Percentiles rank a stretch among this genome's conserved stretches.
Conservation (phyloP, 2,329 filamentous ascomycete genomes). For the Diaporthe australafricana region DNA sequence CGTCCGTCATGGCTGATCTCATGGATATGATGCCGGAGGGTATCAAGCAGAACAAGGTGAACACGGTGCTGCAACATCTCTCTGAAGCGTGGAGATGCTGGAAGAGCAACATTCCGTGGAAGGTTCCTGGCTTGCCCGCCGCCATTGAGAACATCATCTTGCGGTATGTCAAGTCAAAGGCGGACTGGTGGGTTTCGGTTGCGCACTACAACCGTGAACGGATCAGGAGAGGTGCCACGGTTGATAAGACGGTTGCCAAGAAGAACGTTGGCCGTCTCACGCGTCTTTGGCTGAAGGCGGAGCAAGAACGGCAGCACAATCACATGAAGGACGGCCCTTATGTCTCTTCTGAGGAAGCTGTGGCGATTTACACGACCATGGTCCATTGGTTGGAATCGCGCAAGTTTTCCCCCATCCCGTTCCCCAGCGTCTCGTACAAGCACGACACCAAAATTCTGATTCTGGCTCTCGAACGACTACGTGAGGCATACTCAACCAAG, state of each 20-base stretch:
- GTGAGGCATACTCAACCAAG: conserved; percentile 98
- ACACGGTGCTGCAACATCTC: conserved; percentile 95
- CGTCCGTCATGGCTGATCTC: conserved; percentile 97
- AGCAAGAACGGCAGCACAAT: conserved; percentile 98
- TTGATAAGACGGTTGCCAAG: conserved; percentile 99
- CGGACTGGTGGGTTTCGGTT: conserved; percentile 99
- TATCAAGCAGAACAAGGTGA: conserved; percentile 99
- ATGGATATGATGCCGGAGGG: conserved; percentile 99
- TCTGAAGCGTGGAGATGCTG: conserved; percentile 99
- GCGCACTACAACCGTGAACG: conserved; percentile 99
- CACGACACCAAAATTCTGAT: conserved; percentile 99
- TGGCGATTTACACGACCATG: conserved; percentile 98
- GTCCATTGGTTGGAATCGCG: conserved; percentile 98
- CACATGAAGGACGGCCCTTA: conserved; percentile 99
- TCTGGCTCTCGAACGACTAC: conserved; percentile 88
- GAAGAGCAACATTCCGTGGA: conserved; percentile 99
- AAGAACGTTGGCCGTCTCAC: conserved; percentile 97
- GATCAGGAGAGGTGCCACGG: conserved; percentile 94
- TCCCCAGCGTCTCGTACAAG: conserved; percentile 99
- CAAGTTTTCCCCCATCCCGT: conserved; percentile 98
- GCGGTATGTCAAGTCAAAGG: conserved; percentile 98
- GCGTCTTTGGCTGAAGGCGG: conserved; percentile 95
- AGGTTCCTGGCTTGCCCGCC: conserved; percentile 94
- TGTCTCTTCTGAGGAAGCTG: conserved; percentile 96
- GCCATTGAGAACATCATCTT: conserved; percentile 99